Evolutionary conservation across 2,329 filamentous ascomycete genomes (phyloP).

Genomic region (Chaetomiaceae sp.): DNA sequence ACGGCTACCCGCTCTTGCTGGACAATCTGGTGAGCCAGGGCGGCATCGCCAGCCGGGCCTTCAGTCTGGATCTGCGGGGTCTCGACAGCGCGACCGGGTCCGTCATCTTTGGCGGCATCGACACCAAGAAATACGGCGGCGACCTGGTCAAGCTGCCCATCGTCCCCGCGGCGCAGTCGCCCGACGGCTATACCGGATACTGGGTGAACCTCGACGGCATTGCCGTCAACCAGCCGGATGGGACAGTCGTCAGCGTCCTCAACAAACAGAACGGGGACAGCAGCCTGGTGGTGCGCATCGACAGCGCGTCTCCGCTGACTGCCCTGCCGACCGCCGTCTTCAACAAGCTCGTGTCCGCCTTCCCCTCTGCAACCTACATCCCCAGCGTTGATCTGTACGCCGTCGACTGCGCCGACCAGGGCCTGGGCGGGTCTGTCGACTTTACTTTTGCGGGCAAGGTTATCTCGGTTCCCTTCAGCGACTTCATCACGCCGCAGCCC

Average conservation of each 20-base stretch:
- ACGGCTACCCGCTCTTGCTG: conserved; percentile 48
- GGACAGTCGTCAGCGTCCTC: conserved; percentile 25
- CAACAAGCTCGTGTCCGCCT: conserved; percentile 36
- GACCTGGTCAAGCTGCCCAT: not conserved
- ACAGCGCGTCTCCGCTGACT: conserved; percentile 48
- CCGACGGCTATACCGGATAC: not conserved
- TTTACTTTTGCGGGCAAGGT: conserved; percentile 42
- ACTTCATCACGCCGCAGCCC: conserved; percentile 37
- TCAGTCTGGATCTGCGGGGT: conserved; percentile 47
- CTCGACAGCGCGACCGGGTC: not conserved
- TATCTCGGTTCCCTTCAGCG: conserved; percentile 40
- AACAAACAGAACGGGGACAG: no score
- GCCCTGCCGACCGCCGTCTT: conserved; percentile 41
- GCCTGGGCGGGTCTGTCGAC: conserved; percentile 38
- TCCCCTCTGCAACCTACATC: conserved; percentile 39
- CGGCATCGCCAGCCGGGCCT: conserved; percentile 44
- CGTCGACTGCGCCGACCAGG: conserved; percentile 38
- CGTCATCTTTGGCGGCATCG: not conserved
- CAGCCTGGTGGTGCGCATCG: conserved; percentile 30
- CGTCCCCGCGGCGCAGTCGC: not conserved
- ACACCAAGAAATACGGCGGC: not conserved
- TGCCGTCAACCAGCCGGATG: not conserved
- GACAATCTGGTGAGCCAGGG: conserved; percentile 43
- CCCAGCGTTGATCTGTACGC: not conserved
- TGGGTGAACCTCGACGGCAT: not conserved